Conservation (phyloP, 2,329 filamentous ascomycete genomes). For the Rosellinia necatrix region DNA sequence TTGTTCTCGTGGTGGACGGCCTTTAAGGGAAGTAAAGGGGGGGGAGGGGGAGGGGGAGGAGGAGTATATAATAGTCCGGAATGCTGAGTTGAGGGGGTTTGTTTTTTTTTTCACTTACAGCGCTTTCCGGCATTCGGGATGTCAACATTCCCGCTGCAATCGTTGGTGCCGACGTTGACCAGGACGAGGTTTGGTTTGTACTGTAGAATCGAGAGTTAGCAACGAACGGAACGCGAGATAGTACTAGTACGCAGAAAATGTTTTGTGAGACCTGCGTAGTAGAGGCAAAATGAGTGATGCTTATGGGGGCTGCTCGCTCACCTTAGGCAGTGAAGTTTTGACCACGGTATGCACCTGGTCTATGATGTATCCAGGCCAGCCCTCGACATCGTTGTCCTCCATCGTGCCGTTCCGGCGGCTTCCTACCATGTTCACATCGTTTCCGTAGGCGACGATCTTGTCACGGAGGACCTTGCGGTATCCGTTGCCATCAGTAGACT, state of each 20-base stretch:
- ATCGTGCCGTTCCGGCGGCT: constrained; percentile 43
- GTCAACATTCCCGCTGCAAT: constrained; percentile 42
- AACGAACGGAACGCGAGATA: no score
- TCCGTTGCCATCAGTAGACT: constrained; percentile 43
- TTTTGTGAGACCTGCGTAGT: background rate
- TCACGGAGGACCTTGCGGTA: constrained; percentile 45
- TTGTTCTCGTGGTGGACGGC: no score
- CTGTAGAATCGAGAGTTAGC: background rate
- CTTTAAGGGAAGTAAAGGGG: no score
- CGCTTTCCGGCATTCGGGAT: constrained; percentile 37
- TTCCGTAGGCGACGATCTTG: constrained; percentile 38
- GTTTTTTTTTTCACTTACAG: constrained; percentile 22
- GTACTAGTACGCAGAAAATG: no score
- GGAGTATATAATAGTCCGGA: no score
- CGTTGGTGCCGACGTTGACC: constrained; percentile 48
- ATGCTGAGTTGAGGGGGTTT: no score
- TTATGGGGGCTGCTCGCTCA: background rate
- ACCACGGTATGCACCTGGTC: constrained; percentile 42
- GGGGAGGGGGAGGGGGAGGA: no score
- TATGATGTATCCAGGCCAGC: constrained; percentile 43
- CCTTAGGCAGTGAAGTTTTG: constrained; percentile 31
- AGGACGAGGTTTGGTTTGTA: constrained; percentile 45
- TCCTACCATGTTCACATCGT: constrained; percentile 46
- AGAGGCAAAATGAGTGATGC: background rate
- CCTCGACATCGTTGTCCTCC: constrained; percentile 45